Conservation (phyloP, 106 monocot genomes). For the Phalaenopsis aphrodite region DNA sequence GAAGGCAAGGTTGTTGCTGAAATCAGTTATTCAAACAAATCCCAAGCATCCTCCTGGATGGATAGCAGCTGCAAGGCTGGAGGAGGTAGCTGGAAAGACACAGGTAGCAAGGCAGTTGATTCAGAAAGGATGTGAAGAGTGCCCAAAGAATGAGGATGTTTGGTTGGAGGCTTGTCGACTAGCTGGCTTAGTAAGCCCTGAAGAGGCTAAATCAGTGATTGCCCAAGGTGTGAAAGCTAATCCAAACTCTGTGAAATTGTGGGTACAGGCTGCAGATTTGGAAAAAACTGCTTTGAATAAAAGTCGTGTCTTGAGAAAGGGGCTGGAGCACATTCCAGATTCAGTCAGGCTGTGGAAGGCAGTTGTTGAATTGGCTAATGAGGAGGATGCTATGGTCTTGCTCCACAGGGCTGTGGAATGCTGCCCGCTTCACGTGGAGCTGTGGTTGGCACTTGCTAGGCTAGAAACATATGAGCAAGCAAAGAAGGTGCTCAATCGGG, state of each 20-base stretch:
- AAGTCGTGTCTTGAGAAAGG: conserved; percentile 78
- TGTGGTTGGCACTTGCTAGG: conserved; percentile 93
- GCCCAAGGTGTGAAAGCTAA: conserved; percentile 80
- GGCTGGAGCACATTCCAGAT: conserved; percentile 86
- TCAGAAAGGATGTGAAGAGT: conserved; percentile 94
- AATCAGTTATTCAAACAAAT: conserved; percentile 95
- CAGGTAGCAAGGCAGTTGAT: conserved; percentile 87
- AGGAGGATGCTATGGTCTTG: conserved; percentile 87
- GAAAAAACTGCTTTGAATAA: conserved; percentile 42
- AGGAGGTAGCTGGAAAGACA: conserved; percentile 95
- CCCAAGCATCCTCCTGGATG: conserved; percentile 96
- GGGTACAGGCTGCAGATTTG: conserved; percentile 85
- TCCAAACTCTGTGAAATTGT: conserved; percentile 88
- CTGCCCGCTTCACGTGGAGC: conserved; percentile 91
- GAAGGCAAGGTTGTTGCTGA: conserved; percentile 86
- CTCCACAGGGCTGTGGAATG: conserved; percentile 94
- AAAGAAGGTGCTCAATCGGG: conserved; percentile 88
- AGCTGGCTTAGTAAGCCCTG: conserved; percentile 49
- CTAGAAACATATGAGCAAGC: conserved; percentile 92
- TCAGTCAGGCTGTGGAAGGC: conserved; percentile 96
- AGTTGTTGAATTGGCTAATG: conserved; percentile 83
- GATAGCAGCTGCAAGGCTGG: conserved; percentile 95
- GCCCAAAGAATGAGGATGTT: conserved; percentile 95
- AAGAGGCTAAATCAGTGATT: conserved; percentile 90
- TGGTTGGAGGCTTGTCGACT: conserved; percentile 93